Percentiles rank a stretch among this genome's conserved stretches.
Conservation (phyloP, 345 rosid species). For the Heritiera fomes region DNA sequence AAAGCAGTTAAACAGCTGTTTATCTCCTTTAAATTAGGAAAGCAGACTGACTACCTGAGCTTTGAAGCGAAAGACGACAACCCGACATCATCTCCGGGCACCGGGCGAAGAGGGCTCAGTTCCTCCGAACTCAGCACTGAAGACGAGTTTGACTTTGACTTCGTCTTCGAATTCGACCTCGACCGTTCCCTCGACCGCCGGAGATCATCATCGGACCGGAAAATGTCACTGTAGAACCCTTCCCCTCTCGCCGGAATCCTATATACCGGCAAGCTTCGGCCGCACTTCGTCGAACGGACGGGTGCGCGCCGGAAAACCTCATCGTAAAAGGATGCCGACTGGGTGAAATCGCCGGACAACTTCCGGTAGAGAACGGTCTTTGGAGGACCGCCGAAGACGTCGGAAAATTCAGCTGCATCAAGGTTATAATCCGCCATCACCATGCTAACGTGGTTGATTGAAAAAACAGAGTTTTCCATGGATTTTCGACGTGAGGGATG, state of each 20-base stretch:
- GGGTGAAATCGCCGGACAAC: conserved; percentile 57
- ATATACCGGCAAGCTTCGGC: conserved; percentile 64
- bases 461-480: conserved; percentile 27
- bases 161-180: conserved; percentile 50
- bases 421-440: conserved; percentile 23
- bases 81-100: conserved; percentile 58
- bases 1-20: conserved; percentile 8
- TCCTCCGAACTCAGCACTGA: conserved; percentile 82
- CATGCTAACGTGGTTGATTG: background rate
- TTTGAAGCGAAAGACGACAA: conserved; percentile 77
- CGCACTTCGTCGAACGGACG: conserved; percentile 38
- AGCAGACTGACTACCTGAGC: conserved; percentile 55
- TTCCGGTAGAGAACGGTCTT: conserved; percentile 57
- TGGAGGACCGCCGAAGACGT: conserved; percentile 95
- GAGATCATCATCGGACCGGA: conserved; percentile 44
- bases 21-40: background rate
- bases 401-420: conserved; percentile 65
- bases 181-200: conserved; percentile 54
- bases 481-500: conserved; percentile 49
- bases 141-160: conserved; percentile 60
- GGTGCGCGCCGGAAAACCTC: conserved; percentile 57
- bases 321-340: conserved; percentile 57
- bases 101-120: conserved; percentile 67
- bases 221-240: conserved; percentile 66
- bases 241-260: conserved; percentile 58